A percentile compares a stretch with the other conserved stretches of the same genome.
phyloP scores from a whole-genome alignment of 352 stramenopile genomes.

The Aphanomyces astaci region DNA sequence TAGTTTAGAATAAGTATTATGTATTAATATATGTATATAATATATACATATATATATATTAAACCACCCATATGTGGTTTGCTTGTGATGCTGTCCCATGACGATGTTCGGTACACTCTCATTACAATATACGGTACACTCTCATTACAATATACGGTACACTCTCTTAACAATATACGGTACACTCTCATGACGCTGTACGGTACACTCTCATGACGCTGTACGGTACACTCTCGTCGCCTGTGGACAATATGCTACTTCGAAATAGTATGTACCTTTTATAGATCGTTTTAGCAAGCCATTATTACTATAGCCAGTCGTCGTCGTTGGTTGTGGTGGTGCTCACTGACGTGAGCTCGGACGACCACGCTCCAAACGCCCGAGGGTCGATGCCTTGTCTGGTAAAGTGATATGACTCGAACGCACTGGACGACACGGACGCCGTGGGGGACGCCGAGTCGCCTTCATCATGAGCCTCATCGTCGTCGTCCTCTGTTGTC shows the following conservation, averaged over 20 bases:
- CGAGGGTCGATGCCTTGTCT: neutral
- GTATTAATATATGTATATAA: too few species aligned
- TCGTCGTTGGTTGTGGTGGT: neutral
- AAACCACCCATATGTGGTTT: too few species aligned
- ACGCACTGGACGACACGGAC: neutral
- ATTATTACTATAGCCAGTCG: neutral
- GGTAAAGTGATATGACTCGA: slow-evolving; percentile 11
- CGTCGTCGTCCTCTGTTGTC: neutral
- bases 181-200: too few species aligned
- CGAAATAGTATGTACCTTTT: neutral
- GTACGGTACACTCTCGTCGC: neutral
- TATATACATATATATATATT: too few species aligned
- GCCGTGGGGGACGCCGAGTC: neutral
- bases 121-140: too few species aligned
- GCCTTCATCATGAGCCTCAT: neutral
- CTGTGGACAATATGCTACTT: neutral
- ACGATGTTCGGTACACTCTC: too few species aligned
- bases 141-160: too few species aligned
- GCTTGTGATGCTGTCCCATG: too few species aligned
- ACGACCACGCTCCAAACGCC: neutral
- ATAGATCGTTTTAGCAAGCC: neutral
- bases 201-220: too few species aligned
- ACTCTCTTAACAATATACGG: too few species aligned
- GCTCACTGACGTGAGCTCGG: neutral
- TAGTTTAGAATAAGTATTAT: too few species aligned